Evolutionary conservation across 176 grass and related monocot genomes (phyloP).

Genomic region (Musa acuminata): DNA sequence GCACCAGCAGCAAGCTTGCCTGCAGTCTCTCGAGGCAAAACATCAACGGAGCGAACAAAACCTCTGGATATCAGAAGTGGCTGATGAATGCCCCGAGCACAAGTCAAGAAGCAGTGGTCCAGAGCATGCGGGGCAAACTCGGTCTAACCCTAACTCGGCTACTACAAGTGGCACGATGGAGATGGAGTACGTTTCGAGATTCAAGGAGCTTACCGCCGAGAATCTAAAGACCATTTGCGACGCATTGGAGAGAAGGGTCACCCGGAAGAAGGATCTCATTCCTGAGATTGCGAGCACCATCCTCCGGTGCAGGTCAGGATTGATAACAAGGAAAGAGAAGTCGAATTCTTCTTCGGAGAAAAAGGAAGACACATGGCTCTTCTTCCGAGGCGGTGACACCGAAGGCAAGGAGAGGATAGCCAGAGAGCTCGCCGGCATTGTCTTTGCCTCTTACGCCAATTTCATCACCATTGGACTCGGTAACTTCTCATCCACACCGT

Average conservation of each 20-base stretch:
- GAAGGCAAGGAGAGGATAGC: conserved; percentile 50
- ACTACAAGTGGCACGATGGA: conserved; percentile 21
- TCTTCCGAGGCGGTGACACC: conserved; percentile 62
- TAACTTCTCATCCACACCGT: conserved; percentile 17
- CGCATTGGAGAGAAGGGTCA: conserved; percentile 40
- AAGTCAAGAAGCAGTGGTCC: background rate
- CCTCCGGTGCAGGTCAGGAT: conserved; percentile 63
- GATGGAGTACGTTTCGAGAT: conserved; percentile 29
- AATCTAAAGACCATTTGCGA: conserved; percentile 67
- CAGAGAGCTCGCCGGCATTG: conserved; percentile 50
- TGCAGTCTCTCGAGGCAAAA: conserved; percentile 19
- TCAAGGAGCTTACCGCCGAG: conserved; percentile 74
- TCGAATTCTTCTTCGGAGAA: conserved; percentile 35
- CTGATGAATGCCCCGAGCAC: background rate
- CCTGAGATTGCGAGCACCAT: conserved; percentile 56
- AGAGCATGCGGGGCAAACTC: conserved; percentile 27
- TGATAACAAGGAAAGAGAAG: conserved; percentile 37
- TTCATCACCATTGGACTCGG: conserved; percentile 32
- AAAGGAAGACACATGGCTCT: conserved; percentile 54
- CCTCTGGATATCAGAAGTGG: conserved; percentile 5
- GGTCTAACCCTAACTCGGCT: conserved; percentile 39
- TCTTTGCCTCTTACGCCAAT: conserved; percentile 44
- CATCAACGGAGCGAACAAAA: conserved; percentile 21
- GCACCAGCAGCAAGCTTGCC: conserved; percentile 25
- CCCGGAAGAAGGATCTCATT: conserved; percentile 31